Conservation (phyloP, 345 rosid genomes). For the Arabidopsis suecica region DNA sequence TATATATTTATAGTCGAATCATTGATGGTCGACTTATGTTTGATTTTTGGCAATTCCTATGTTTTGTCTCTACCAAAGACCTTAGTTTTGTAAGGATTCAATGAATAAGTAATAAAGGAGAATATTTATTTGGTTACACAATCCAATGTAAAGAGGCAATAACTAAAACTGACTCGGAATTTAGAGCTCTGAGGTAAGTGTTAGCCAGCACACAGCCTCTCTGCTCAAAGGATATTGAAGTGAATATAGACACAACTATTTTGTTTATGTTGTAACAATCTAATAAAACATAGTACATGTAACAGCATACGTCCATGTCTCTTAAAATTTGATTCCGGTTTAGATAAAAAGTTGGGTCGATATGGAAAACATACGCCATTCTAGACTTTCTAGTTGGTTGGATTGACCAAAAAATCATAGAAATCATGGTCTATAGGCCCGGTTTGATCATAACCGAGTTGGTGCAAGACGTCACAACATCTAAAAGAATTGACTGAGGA, state of each 20-base stretch:
- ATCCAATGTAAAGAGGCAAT: slow-evolving; percentile 40
- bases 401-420: background rate
- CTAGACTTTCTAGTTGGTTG: background rate
- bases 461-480: background rate
- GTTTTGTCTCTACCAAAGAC: slow-evolving; percentile 28
- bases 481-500: background rate
- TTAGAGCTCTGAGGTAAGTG: slow-evolving; percentile 38
- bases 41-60: slow-evolving; percentile 3
- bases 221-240: slow-evolving; percentile 34
- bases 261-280: slow-evolving; percentile 24
- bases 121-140: slow-evolving; percentile 46
- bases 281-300: background rate
- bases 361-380: background rate
- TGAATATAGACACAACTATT: slow-evolving; percentile 36
- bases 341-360: background rate
- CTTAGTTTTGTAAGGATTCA: slow-evolving; percentile 18
- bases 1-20: slow-evolving; percentile 28
- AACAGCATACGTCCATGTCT: background rate
- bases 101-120: slow-evolving; percentile 34
- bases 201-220: slow-evolving; percentile 32
- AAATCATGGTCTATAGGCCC: background rate
- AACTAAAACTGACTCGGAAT: slow-evolving; percentile 39
- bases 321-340: background rate
- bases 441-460: background rate
- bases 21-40: slow-evolving; percentile 1